Percentiles rank a stretch among this genome's conserved stretches.
These are phyloP conservation scores for Fraxinus latifolia DNA, from an alignment of 305 asterid genomes.

Conservation along the genomic window DNA sequence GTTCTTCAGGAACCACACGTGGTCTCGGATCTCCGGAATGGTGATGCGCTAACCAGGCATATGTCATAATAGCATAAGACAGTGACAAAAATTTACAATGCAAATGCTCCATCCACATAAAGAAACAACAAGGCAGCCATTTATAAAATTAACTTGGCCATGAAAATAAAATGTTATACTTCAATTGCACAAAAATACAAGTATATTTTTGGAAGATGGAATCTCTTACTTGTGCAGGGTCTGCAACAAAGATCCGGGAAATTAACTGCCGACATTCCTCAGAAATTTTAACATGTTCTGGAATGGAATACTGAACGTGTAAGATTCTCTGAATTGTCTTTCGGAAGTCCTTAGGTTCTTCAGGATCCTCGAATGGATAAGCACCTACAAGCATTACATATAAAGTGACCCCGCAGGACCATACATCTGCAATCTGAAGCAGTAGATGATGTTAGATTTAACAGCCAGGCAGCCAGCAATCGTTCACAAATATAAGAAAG, in stretches of 20 bases:
- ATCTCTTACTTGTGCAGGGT: constrained; percentile 58
- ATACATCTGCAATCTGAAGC: constrained; percentile 86
- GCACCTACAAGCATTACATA: constrained; percentile 89
- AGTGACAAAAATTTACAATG: background rate
- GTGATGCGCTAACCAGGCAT: constrained; percentile 71
- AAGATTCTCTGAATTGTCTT: constrained; percentile 80
- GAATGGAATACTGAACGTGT: constrained; percentile 64
- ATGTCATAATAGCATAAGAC: constrained; percentile 5
- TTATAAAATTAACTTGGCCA: background rate
- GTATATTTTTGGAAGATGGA: background rate
- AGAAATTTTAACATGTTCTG: constrained; percentile 57
- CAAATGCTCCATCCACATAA: background rate
- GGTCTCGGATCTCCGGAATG: constrained; percentile 69
- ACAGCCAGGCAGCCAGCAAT: background rate
- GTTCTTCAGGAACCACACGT: constrained; percentile 78
- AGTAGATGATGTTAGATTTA: constrained; percentile 17
- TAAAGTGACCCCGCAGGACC: constrained; percentile 93
- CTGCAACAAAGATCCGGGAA: constrained; percentile 71
- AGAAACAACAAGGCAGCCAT: background rate
- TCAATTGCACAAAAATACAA: background rate
- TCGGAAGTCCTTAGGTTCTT: constrained; percentile 76
- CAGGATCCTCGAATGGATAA: constrained; percentile 91
- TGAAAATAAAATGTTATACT: background rate
- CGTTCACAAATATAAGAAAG: constrained; percentile 5
- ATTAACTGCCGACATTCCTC: constrained; percentile 70